Base-by-base conservation (phyloP, 2,329 filamentous ascomycete species). In the Sporothrix euskadiensis region DNA sequence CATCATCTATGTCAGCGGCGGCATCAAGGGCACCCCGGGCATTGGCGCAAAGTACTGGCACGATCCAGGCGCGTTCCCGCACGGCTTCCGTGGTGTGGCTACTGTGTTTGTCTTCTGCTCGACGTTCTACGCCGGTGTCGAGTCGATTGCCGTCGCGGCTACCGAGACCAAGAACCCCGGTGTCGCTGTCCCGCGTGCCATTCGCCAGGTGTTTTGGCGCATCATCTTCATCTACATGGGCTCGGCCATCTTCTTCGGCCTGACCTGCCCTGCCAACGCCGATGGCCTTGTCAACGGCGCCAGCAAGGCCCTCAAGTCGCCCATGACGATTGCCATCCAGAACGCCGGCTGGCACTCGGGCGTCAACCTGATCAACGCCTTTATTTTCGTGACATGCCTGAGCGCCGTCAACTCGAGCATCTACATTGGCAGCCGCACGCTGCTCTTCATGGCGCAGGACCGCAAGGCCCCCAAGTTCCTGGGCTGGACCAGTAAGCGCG, bases 311-410 rank as follows among this genome's bases (percentile, higher is more conserved):
- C 84, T 93, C 35, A 87, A 91, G 80, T 92, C 89, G 26, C 91
- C 91, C 0, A 91, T 93, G 86, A 93, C 91, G 0, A 88, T 93
- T 74, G 91, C 91, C 1, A 88, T 94, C 63, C 88, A 91, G 75
- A 92, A 88, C 74, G 92, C 92, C 0, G 92, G 92, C 0, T 94
- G 91, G 88, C 81, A 91, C 72, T 88, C 88, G 35, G 92, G 91
- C 72, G 90, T 92, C 0, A 89, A 94, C 78, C 86, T 94, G 1
- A 91, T 94, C 83, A 94, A 94, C 76, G 91, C 89, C 54, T 91
- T 93, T 78, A 92, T 93, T 77, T 86, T 94, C 69, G 83, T 93
- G 9, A 92, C 92, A 14, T 92, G 92, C 72, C 83, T 93, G 52
- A 90, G 87, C 0, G 91, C 91, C 22, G 88, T 91, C 77, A 94